Base-by-base conservation (phyloP, 2,329 filamentous ascomycete genomes). In the Scorias spongiosa region DNA sequence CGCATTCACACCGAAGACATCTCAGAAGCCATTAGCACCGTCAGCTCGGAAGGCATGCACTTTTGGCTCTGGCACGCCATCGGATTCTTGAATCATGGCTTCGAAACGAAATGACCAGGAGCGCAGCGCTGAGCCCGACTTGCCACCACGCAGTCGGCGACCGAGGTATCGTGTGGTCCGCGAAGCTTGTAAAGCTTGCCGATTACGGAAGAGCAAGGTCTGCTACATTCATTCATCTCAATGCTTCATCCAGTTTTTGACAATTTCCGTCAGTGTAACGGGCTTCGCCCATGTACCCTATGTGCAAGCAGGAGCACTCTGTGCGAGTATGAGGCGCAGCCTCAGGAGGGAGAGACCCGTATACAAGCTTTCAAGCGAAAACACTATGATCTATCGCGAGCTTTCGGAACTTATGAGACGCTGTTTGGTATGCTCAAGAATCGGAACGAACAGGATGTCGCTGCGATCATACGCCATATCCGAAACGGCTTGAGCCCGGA, bases 341-440 rank as follows among this genome's bases (percentile, higher is more conserved):
- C 46, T 10, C 9, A 36, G 26, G 39, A 36, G 4, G 42, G 41
- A 28, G 47, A 48, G 40, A 47, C 40, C 3, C 20, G 26, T 9
- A 28, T 28, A 2, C 47, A 47, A 38, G 47, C 47, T 7, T 28
- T 29, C 11, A 48, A 45, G 20, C 44, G 47, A 2, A 48, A 47
- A 29, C 38, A 44, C 17, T 30, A 42, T 4, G 47, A 46, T n/a
- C 29, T 42, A 2, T 28, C 14, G 14, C 32, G 29, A 2, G 11
- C 43, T n/a, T 29, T 30, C 10, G 40, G 29, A 6, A 36, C 32
- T 15, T 36, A 36, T 9, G 32, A 12, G 15, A 3, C 4, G 32
- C 12, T 36, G 12, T 36, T 36, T 15, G 11, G 9, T 36, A 36
- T 36, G 11, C 32, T 36, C 15, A 36, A 9, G 15, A 36, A 15